Evolutionary conservation across 345 rosid species (phyloP), one percentile per base, ranked within the genome.

Genomic region (Crucihimalaya himalaica): DNA sequence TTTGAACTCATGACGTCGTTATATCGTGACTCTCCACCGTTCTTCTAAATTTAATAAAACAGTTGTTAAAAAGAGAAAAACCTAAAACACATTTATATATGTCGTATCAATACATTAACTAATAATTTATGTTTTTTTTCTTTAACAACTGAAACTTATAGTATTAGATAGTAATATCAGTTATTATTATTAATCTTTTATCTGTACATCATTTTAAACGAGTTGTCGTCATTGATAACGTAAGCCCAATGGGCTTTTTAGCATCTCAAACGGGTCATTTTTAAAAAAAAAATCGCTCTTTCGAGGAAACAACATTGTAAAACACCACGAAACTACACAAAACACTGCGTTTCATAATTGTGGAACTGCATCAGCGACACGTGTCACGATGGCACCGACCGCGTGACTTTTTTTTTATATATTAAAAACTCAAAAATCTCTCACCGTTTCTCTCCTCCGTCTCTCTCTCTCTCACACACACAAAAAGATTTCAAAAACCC

Each of bases 401-500:
- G 34, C 69, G 51, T 66, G 8, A 39, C 29, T 35, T 48, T 35
- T 31, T 31, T n/a, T n/a, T n/a, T n/a, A n/a, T n/a, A n/a, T 68
- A 20, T 2, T 72, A 54, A n/a, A 20, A 55, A 54, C 67, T 48
- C 53, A 56, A 55, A 71, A 47, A 42, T 15, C 54, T 2, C 23
- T 25, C 16, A 9, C 35, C 54, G 34, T 53, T 32, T 43, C 71
- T 54, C 63, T 28, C 27, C 8, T 66, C 20, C 40, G 16, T 25
- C 37, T 46, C 64, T 19, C 15, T 28, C 16, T 37, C 46, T 15
- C 7, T 42, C 16, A 45, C 20, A n/a, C 7, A 14, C 16, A 45
- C 20, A n/a, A 7, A 25, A 9, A 46, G 50, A 8, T 35, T 50
- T 63, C 53, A 40, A 70, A 76, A 76, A 47, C 80, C 80, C 80